Evolutionary conservation across 139 green algal genomes (phyloP), one percentile per base, ranked within the genome.

Genomic region (Nannochloris sp.): DNA sequence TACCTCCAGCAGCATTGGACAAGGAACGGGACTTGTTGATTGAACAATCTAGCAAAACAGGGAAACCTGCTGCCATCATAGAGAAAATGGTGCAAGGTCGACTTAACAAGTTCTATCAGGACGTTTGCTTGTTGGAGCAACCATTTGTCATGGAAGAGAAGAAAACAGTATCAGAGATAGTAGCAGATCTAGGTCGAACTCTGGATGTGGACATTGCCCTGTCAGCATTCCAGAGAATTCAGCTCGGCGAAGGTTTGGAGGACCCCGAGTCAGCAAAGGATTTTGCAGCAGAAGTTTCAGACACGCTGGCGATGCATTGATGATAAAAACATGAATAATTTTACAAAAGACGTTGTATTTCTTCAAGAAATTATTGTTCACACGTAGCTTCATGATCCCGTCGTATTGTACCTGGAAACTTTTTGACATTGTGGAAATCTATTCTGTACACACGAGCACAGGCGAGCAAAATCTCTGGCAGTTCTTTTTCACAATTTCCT

Each of bases 41-140:
- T n/a, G 68, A 81, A 24, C 83, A 85, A 46, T 75, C 77, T 2
- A 18, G 37, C 18, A 19, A 19, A 36, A 60, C 67, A 48, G 86
- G 84, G 27, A 95, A 95, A 75, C 78, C 88, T 12, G 62, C 67
- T 24, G 66, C 71, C 19, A 83, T 96, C 16, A 62, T 96, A 12
- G 75, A 83, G 15, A 92, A 89, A 67, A 90, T 96, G 68, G 78
- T 95, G 9, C 62, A 81, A 29, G 90, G 90, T 7, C 76, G 87
- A 19, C 57, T 96, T 16, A 53, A 66, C 48, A 96, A 96, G 73
- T 80, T 66, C 43, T 80, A 75, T 49, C 61, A 76, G 46, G 76
- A 90, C 36, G 57, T 63, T 27, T 92, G 85, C 64, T 58, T 95
- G 43, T 59, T 90, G 58, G 82, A 90, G 66, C 88, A 96, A 66